These are phyloP conservation scores for Globisporangium abappressorium DNA, from an alignment of 352 stramenopile genomes.

Conservation along the genomic window DNA sequence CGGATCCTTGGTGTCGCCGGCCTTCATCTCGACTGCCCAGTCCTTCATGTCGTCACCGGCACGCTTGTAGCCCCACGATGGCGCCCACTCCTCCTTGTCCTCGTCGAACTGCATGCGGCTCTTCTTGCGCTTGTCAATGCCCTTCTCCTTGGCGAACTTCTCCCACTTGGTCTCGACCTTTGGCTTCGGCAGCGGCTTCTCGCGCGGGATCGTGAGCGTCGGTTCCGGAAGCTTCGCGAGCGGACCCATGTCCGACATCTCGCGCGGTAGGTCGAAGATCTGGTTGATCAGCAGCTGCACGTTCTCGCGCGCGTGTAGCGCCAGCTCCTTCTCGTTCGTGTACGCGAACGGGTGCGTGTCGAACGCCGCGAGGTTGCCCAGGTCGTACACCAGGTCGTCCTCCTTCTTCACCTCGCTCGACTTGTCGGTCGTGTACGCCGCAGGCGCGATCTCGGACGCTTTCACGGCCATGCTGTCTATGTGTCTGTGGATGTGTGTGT, in stretches of 20 bases:
- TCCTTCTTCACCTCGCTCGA: conserved; percentile 73
- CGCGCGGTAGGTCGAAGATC: conserved; percentile 89
- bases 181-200: conserved; percentile 88
- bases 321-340: conserved; percentile 87
- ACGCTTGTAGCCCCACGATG: conserved; percentile 91
- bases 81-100: conserved; percentile 90
- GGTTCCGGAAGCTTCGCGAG: conserved; percentile 78
- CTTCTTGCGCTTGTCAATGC: conserved; percentile 97
- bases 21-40: conserved; percentile 94
- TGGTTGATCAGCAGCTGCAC: conserved; percentile 93
- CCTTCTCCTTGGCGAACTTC: conserved; percentile 97
- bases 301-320: conserved; percentile 88
- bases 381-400: conserved; percentile 87
- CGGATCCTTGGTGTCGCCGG: conserved; percentile 91
- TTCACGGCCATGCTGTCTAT: conserved; percentile 57
- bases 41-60: conserved; percentile 87
- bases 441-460: conserved; percentile 78
- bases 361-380: conserved; percentile 87
- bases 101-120: conserved; percentile 97
- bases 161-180: conserved; percentile 99
- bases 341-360: conserved; percentile 87
- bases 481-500: conserved; percentile 5
- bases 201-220: conserved; percentile 72
- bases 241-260: conserved; percentile 92
- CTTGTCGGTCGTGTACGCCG: conserved; percentile 56